Base-by-base conservation (phyloP, 768 basidiomycete species). In the Lyophyllum decastes region DNA sequence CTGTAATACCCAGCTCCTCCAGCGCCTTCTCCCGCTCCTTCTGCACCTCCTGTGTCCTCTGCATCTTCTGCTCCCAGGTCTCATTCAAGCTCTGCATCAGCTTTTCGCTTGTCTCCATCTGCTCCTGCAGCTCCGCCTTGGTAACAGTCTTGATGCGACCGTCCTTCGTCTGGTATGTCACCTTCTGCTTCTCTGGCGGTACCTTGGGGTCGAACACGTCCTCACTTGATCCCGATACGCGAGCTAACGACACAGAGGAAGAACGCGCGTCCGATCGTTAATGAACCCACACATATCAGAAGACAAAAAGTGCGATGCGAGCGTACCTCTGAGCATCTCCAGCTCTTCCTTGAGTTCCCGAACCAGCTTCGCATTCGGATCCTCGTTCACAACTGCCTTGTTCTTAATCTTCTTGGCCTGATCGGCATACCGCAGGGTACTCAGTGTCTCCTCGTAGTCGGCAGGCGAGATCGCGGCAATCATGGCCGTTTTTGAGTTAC, bases 321-420 rank as follows among this genome's bases (percentile, higher is more conserved):
- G 69, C 77, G 68, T 73, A 88, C 89, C 89, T 80, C 94, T 84
- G 46, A 98, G 88, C 76, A 91, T 80, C 70, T 96, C 93, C 44
- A 99, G 79, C 75, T 99, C 97, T 78, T 98, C 97, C 75, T 98
- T 99, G 72, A 99, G 90, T 74, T 98, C 96, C 48, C 95, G 89
- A 56, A 99, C 95, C 56, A 99, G 89, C 78, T 94, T 98, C 69
- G 96, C 96, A 67, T 98, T 99, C 30, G 97, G 97, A 82, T 99
- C 97, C 77, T 99, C 97, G 76, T 99, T 99, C 63, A 99, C 92
- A 57, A 98, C 87, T 16, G 97, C 96, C 78, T 98, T 96, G 76
- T 98, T 99, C 87, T 95, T 98, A 76, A 99, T 99, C 88, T 96
- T 96, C 89, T 99, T 99, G 33, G 96, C 95, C 71, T 94, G 94